phyloP scores from a whole-genome alignment of 306 rosid genomes.

The Pueraria montana region DNA sequence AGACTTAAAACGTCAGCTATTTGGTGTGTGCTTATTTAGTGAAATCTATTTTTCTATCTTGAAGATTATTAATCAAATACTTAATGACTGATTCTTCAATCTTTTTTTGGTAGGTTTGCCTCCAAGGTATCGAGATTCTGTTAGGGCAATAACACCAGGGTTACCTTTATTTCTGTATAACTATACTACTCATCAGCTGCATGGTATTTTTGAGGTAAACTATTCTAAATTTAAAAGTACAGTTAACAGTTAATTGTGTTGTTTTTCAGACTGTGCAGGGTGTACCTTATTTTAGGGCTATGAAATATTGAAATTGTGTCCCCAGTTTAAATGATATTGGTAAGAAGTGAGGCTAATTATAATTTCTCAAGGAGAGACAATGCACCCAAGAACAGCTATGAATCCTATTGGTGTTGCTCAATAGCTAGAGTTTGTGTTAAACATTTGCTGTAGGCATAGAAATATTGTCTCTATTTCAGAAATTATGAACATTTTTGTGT shows the following conservation, averaged over 20 bases:
- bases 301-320: slow-evolving; percentile 14
- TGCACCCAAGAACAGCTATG: slow-evolving; percentile 17
- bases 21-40: slow-evolving; percentile 58
- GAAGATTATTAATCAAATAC: slow-evolving; percentile 17
- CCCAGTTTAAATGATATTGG: slow-evolving; percentile 16
- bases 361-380: slow-evolving; percentile 18
- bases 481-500: background rate
- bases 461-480: slow-evolving; percentile 7
- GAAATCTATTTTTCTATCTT: background rate
- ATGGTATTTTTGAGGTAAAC: slow-evolving; percentile 94
- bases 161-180: slow-evolving; percentile 93
- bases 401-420: slow-evolving; percentile 15
- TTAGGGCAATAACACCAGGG: slow-evolving; percentile 96
- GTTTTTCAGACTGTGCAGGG: slow-evolving; percentile 10
- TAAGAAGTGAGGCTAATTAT: background rate
- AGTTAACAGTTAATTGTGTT: slow-evolving; percentile 35
- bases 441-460: slow-evolving; percentile 5
- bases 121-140: slow-evolving; percentile 96
- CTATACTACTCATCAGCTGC: slow-evolving; percentile 95
- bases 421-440: slow-evolving; percentile 1
- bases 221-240: slow-evolving; percentile 27
- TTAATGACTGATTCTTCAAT: slow-evolving; percentile 40
- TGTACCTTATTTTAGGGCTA: slow-evolving; percentile 15
- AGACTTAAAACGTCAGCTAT: slow-evolving; percentile 94
- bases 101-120: slow-evolving; percentile 76